Percentiles rank a stretch among this genome's conserved stretches.
Evolutionary conservation across 192 early-diverging fungal species (phyloP).

Genomic region (Coemansia brasiliensis): DNA sequence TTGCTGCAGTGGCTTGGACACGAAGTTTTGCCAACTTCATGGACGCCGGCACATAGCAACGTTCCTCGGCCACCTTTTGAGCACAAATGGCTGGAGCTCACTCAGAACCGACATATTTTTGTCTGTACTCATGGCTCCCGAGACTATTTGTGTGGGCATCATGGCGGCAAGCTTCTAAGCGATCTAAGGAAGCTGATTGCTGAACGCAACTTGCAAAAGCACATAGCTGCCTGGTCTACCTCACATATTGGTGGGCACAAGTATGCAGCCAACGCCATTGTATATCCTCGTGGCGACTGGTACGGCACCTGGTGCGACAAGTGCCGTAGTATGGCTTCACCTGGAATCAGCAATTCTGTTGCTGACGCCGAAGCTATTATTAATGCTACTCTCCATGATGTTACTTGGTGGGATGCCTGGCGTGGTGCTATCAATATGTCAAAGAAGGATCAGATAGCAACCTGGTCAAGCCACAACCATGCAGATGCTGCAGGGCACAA

Average conservation of each 20-base stretch:
- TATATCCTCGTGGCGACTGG: slow-evolving; percentile 56
- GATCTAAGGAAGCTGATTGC: slow-evolving; percentile 29
- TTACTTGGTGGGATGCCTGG: slow-evolving; percentile 54
- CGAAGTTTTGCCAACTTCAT: slow-evolving; percentile 32
- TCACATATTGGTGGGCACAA: slow-evolving; percentile 57
- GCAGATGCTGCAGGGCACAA: slow-evolving; percentile 5
- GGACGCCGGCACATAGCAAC: slow-evolving; percentile 14
- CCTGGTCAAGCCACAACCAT: slow-evolving; percentile 19
- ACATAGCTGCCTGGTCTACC: slow-evolving; percentile 45
- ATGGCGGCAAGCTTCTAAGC: slow-evolving; percentile 32
- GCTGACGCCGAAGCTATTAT: slow-evolving; percentile 34
- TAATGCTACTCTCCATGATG: slow-evolving; percentile 23
- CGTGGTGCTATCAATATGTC: slow-evolving; percentile 49
- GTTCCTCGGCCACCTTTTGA: slow-evolving; percentile 35
- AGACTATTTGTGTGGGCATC: slow-evolving; percentile 39
- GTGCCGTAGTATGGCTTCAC: slow-evolving; percentile 8
- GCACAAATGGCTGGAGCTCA: slow-evolving; percentile 44
- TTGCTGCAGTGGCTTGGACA: slow-evolving; percentile 35
- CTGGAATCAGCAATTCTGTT: background rate
- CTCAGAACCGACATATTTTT: slow-evolving; percentile 47
- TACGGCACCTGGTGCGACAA: slow-evolving; percentile 51
- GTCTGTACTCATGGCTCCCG: slow-evolving; percentile 52
- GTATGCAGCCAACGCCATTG: slow-evolving; percentile 51
- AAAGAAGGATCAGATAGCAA: slow-evolving; percentile 43
- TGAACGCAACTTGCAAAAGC: slow-evolving; percentile 15